These are phyloP conservation scores for Hortiboletus flavorubellus DNA, from an alignment of 768 basidiomycete species.

Conservation along the genomic window DNA sequence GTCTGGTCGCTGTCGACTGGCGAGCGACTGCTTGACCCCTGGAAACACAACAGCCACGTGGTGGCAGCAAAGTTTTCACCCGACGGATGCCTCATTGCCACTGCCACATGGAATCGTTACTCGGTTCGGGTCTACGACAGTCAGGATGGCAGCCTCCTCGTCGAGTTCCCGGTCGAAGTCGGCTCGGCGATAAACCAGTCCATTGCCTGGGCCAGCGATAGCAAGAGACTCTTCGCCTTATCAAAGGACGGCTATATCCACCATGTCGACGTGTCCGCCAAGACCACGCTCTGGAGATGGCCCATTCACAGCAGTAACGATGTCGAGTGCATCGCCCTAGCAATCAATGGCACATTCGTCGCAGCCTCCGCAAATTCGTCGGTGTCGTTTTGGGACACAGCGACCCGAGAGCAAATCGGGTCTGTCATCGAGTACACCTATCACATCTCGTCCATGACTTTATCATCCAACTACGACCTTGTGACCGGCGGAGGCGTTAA, in stretches of 20 bases:
- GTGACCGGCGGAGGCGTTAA: not conserved
- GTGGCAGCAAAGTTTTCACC: not conserved
- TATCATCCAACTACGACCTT: not conserved
- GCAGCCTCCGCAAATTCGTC: not conserved
- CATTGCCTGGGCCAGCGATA: not conserved
- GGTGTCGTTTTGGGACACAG: constrained; percentile 9
- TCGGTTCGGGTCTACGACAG: not conserved
- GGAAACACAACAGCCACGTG: not conserved
- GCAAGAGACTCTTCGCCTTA: not conserved
- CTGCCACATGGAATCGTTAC: not conserved
- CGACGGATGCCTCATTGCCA: not conserved
- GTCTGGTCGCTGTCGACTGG: not conserved
- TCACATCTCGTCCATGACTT: not conserved
- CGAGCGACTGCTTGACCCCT: not conserved
- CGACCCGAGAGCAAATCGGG: not conserved
- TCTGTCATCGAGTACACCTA: not conserved
- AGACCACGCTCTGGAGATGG: not conserved
- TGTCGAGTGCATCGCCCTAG: not conserved
- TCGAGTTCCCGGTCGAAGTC: not conserved
- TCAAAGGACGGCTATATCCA: not conserved
- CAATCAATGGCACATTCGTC: not conserved
- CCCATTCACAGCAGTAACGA: not conserved
- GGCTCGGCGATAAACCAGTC: not conserved
- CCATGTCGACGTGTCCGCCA: not conserved
- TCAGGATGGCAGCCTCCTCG: not conserved